Evolutionary conservation across 31 red algal genomes (phyloP), one percentile per base, ranked within the genome.

Genomic region (Pterothamnion heteromorphum): DNA sequence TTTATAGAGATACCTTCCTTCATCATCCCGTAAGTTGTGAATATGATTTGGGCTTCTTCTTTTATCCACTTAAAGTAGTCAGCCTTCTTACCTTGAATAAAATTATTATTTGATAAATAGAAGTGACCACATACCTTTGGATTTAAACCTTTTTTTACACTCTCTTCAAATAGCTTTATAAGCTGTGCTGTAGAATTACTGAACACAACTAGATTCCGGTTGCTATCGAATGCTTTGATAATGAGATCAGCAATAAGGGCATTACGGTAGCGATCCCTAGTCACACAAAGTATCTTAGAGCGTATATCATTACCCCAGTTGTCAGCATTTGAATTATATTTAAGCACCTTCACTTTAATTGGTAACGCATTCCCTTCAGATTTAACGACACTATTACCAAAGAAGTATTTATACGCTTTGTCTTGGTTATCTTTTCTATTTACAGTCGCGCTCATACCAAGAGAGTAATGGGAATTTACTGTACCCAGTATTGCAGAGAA

Each of bases 21-120:
- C 72, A 78, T 78, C 72, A 78, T 78, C 28, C 72, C 72, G 72
- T 78, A 78, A 33, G 72, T 78, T 32, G 72, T 33, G 26, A 78
- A 32, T 28, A 78, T 32, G 28, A 78, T 33, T 28, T 78, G 28
- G 72, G 28, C 26, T 28, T 78, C 31, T 33, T 78, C 31, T 33
- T 78, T 33, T 78, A 33, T 33, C 72, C 72, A 78, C 28, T 78
- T 33, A 78, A 78, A 33, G 72, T 78, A 78, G 28, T 78, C 72
- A 33, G 72, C 31, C 28, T 28, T 78, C 72, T 78, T 78, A 32
- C 72, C 72, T 28, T 33, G 72, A 33, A 78, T 78, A 32, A 32
- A 32, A 33, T 78, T 78, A 33, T 78, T 78, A 41, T 41, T 41
- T 41, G 38, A 41, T 41, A 41, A 41, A 41, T 41, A 41, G 38